phyloP scores from a whole-genome alignment of 1,284 basidiomycete genomes.

The Boletus mariae region DNA sequence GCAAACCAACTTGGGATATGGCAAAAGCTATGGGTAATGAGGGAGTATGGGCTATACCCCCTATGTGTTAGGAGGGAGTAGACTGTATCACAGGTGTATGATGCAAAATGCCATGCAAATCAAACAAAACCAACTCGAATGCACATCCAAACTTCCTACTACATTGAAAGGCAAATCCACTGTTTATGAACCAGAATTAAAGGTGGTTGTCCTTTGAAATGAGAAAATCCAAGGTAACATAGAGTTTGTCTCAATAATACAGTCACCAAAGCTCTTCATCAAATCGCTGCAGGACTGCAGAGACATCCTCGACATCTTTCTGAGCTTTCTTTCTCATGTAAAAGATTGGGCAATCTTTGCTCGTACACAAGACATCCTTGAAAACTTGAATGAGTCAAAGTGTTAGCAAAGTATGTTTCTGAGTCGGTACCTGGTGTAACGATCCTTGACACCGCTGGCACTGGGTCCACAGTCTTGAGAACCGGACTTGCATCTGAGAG shows the following conservation, averaged over 20 bases:
- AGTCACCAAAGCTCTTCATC: constrained; percentile 63
- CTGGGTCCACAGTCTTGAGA: constrained; percentile 93
- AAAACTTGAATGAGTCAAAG: constrained; percentile 2
- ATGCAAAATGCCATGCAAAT: too few relatives aligned
- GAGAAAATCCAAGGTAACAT: not conserved
- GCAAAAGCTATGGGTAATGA: too few relatives aligned
- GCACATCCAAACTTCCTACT: too few relatives aligned
- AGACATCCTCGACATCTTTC: constrained; percentile 89
- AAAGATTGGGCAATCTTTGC: constrained; percentile 97
- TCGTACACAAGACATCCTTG: constrained; percentile 93
- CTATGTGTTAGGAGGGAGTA: too few relatives aligned
- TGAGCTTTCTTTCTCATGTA: constrained; percentile 97
- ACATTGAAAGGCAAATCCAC: too few relatives aligned
- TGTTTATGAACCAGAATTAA: not conserved
- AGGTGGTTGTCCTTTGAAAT: not conserved
- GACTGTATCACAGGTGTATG: too few relatives aligned
- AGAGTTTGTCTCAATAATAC: not conserved
- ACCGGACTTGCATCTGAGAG: constrained; percentile 82
- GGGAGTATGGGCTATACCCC: too few relatives aligned
- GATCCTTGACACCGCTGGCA: constrained; percentile 97
- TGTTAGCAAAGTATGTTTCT: not conserved
- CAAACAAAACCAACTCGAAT: too few relatives aligned
- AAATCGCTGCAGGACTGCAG: constrained; percentile 77
- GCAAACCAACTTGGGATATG: too few relatives aligned
- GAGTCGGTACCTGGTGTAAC: constrained; percentile 72